phyloP scores from a whole-genome alignment of 768 basidiomycete genomes.

The Termitomyces sp. region DNA sequence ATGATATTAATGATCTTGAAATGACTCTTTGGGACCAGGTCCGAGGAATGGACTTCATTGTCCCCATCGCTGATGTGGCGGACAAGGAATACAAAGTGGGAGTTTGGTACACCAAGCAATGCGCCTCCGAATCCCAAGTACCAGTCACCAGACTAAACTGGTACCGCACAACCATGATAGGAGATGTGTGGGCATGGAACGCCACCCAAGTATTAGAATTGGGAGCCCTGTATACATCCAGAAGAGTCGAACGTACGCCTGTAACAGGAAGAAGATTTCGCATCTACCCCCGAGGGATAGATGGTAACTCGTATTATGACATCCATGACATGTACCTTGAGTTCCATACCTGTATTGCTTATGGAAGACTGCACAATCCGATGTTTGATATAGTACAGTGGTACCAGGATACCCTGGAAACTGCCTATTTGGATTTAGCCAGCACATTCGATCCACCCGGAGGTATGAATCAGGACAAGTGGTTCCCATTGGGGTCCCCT shows the following conservation, averaged over 20 bases:
- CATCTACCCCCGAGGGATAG: fast-evolving
- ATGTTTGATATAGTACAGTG: background rate
- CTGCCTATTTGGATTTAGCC: no score
- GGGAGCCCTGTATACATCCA: background rate
- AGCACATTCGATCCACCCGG: no score
- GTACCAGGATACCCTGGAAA: no score
- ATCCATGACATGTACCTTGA: no score
- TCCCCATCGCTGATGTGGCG: background rate
- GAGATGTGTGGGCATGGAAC: background rate
- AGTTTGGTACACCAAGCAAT: background rate
- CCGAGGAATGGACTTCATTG: background rate
- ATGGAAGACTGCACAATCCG: background rate
- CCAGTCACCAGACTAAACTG: background rate
- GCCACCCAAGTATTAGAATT: background rate
- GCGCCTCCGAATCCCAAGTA: fast-evolving
- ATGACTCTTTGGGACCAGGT: background rate
- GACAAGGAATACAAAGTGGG: background rate
- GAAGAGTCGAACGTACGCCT: fast-evolving
- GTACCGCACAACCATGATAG: background rate
- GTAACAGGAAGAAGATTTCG: fast-evolving
- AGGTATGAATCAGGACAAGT: no score
- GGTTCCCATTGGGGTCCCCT: no score
- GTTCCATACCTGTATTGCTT: no score
- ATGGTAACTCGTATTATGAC: no score
- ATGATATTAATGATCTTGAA: background rate